Evolutionary conservation across 2,329 filamentous ascomycete species (phyloP).

Genomic region (Cladosporium sp.): DNA sequence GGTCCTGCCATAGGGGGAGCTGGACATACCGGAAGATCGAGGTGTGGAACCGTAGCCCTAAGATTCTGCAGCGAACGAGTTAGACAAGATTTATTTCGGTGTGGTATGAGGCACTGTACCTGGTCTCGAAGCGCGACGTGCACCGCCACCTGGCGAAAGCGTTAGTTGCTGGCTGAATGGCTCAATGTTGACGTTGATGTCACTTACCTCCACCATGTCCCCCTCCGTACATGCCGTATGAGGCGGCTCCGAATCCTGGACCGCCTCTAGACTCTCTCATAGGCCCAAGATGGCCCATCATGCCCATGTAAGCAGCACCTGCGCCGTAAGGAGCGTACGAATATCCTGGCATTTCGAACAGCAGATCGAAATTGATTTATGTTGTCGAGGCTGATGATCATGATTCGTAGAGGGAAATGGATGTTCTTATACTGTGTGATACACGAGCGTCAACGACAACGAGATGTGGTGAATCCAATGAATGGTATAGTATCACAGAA

Average conservation of each 20-base stretch:
- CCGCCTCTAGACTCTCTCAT: not conserved
- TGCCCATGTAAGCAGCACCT: not conserved
- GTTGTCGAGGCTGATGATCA: not conserved
- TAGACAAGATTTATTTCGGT: not conserved
- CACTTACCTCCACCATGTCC: not conserved
- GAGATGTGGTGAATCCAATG: not conserved
- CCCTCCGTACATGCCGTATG: constrained; percentile 2
- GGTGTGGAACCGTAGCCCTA: not conserved
- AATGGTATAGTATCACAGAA: not conserved
- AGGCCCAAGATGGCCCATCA: constrained; percentile 3
- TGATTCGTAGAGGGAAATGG: not conserved
- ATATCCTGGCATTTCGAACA: not conserved
- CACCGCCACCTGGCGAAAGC: not conserved
- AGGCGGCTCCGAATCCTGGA: not conserved
- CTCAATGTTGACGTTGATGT: not conserved
- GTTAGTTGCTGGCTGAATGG: not conserved
- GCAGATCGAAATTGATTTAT: not conserved
- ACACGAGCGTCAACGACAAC: not conserved
- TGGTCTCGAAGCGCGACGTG: not conserved
- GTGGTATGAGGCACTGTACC: not conserved
- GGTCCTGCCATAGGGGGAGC: not conserved
- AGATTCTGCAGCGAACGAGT: not conserved
- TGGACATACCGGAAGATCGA: not conserved
- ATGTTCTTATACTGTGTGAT: not conserved
- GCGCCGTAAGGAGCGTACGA: not conserved